Conservation (phyloP, 805 yeast genomes). For the Cyberlindnera subsufficiens region DNA sequence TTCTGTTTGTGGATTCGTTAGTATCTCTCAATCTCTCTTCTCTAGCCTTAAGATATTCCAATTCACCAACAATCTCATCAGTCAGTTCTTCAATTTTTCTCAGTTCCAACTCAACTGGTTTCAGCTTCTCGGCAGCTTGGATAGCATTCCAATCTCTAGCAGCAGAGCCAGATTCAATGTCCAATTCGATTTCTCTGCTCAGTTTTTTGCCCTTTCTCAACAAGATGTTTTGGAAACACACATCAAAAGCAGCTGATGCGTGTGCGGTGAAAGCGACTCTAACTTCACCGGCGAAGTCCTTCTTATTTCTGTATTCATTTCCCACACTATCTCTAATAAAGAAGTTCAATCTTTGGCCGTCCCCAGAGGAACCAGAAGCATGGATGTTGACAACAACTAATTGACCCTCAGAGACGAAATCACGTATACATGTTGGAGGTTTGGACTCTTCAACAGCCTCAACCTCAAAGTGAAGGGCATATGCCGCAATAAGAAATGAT, state of each 20-base stretch:
- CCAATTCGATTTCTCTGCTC: conserved; percentile 76
- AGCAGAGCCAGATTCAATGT: conserved; percentile 91
- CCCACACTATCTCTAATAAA: conserved; percentile 72
- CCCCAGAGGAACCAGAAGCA: conserved; percentile 71
- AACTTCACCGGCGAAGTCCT: conserved; percentile 66
- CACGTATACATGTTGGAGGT: conserved; percentile 81
- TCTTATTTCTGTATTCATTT: conserved; percentile 75
- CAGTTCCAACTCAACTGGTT: conserved; percentile 87
- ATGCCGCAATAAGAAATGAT: conserved; percentile 15
- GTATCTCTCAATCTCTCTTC: conserved; percentile 94
- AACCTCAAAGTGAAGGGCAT: conserved; percentile 46
- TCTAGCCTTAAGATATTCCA: conserved; percentile 78
- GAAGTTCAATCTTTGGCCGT: conserved; percentile 78
- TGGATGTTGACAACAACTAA: conserved; percentile 80
- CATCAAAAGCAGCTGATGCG: conserved; percentile 78
- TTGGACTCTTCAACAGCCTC: conserved; percentile 39
- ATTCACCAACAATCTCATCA: conserved; percentile 71
- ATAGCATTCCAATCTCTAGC: conserved; percentile 97
- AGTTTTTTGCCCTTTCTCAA: conserved; percentile 37
- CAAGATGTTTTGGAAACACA: conserved; percentile 76
- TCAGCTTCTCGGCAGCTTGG: conserved; percentile 88
- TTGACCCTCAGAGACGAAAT: conserved; percentile 79
- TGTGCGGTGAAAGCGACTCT: conserved; percentile 83
- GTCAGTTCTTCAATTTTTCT: conserved; percentile 83
- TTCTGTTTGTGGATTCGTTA: conserved; percentile 89